These are phyloP conservation scores for Chaetomiaceae sp. DNA, from an alignment of 2,329 filamentous ascomycete genomes.

Conservation along the genomic window DNA sequence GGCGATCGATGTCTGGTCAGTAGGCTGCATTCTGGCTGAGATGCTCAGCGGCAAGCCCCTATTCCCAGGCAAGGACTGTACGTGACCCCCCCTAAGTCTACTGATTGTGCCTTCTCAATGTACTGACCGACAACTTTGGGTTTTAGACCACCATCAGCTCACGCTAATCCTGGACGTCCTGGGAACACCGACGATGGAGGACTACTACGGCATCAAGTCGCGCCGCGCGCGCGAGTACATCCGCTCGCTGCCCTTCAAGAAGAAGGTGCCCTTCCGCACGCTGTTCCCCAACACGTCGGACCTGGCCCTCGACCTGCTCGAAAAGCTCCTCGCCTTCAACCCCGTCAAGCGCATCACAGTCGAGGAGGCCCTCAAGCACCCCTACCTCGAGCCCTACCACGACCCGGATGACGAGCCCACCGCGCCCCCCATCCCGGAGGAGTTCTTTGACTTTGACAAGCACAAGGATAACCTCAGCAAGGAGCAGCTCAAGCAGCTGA, in stretches of 20 bases:
- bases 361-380: conserved; percentile 94
- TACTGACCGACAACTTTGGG: conserved; percentile 13
- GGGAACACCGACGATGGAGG: conserved; percentile 98
- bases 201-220: conserved; percentile 99
- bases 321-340: conserved; percentile 96
- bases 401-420: conserved; percentile 98
- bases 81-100: conserved; percentile 35
- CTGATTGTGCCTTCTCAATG: not conserved
- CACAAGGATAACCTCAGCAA: conserved; percentile 99
- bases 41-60: conserved; percentile 98
- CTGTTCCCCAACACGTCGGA: conserved; percentile 99
- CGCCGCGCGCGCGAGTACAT: conserved; percentile 97
- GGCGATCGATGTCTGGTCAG: conserved; percentile 98
- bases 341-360: conserved; percentile 98
- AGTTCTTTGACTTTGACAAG: conserved; percentile 99
- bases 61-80: conserved; percentile 98
- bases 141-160: conserved; percentile 94
- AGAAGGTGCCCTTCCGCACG: conserved; percentile 96
- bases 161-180: conserved; percentile 96
- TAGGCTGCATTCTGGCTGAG: conserved; percentile 95
- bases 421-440: conserved; percentile 91
- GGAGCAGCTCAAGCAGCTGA: conserved; percentile 94
- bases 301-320: conserved; percentile 83
- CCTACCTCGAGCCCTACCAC: conserved; percentile 97
- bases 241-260: conserved; percentile 96